Conservation (phyloP, 768 basidiomycete genomes). For the Boletales sp. region DNA sequence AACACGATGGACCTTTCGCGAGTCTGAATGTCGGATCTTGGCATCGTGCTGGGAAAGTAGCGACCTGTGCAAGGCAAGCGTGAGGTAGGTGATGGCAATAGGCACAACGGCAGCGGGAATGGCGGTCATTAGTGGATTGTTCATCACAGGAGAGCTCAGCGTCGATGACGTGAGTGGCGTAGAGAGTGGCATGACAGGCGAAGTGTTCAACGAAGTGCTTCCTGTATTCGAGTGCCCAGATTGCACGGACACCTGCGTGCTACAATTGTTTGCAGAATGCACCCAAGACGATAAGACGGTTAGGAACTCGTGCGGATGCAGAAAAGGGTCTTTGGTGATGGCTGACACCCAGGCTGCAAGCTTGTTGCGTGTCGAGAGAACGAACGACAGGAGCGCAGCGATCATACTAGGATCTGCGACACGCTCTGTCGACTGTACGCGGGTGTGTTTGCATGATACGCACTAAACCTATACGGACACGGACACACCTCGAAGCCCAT, state of each 20-base stretch:
- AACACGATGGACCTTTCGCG: constrained; percentile 59
- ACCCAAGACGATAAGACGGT: constrained; percentile 39
- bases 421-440: constrained; percentile 59
- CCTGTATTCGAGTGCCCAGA: constrained; percentile 12
- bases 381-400: constrained; percentile 65
- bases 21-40: constrained; percentile 39
- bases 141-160: constrained; percentile 7
- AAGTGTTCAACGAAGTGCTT: constrained; percentile 15
- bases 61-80: constrained; percentile 20
- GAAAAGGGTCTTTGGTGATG: constrained; percentile 76
- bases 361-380: constrained; percentile 67
- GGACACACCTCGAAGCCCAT: constrained; percentile 55
- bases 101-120: constrained; percentile 15
- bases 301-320: constrained; percentile 60
- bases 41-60: constrained; percentile 27
- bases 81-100: constrained; percentile 17
- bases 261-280: constrained; percentile 13
- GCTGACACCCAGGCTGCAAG: constrained; percentile 48
- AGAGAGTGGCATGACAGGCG: constrained; percentile 12
- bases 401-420: constrained; percentile 72
- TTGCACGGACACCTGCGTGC: constrained; percentile 17
- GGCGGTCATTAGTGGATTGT: constrained; percentile 1
- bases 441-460: not conserved
- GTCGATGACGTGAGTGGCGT: constrained; percentile 1
- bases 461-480: constrained; percentile 1